phyloP scores from a whole-genome alignment of 2,329 filamentous ascomycete genomes.

The Monosporascus sp. region DNA sequence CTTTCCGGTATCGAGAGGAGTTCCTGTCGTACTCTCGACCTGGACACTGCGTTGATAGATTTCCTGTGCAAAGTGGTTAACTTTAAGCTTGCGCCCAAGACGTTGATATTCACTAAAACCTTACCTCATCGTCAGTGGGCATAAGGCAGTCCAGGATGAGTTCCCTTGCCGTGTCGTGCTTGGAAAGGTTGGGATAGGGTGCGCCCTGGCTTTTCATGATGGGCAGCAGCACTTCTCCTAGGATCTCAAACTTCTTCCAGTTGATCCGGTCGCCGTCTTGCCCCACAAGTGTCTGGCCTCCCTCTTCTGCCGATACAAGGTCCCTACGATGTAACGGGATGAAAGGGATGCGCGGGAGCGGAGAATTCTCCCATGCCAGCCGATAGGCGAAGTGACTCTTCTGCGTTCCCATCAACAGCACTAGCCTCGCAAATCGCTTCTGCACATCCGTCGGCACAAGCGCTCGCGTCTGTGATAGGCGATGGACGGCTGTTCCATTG shows the following conservation, averaged over 20 bases:
- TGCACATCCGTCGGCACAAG: constrained; percentile 66
- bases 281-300: constrained; percentile 83
- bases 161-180: constrained; percentile 65
- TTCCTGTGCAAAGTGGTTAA: constrained; percentile 39
- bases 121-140: constrained; percentile 80
- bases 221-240: constrained; percentile 84
- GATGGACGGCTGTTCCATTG: constrained; percentile 80
- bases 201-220: constrained; percentile 88
- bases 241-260: constrained; percentile 97
- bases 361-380: constrained; percentile 95
- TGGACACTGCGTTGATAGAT: constrained; percentile 59
- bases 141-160: constrained; percentile 79
- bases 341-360: constrained; percentile 85
- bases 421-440: constrained; percentile 82
- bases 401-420: constrained; percentile 87
- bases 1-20: constrained; percentile 44
- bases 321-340: constrained; percentile 86
- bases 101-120: constrained; percentile 19
- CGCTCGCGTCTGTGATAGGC: constrained; percentile 72
- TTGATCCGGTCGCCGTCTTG: constrained; percentile 73
- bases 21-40: constrained; percentile 47
- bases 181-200: constrained; percentile 68
- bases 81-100: neutral
- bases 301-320: constrained; percentile 86
- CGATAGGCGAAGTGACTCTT: constrained; percentile 93